Conservation (phyloP, 1,284 basidiomycete genomes). For the Clitocybe nebularis region DNA sequence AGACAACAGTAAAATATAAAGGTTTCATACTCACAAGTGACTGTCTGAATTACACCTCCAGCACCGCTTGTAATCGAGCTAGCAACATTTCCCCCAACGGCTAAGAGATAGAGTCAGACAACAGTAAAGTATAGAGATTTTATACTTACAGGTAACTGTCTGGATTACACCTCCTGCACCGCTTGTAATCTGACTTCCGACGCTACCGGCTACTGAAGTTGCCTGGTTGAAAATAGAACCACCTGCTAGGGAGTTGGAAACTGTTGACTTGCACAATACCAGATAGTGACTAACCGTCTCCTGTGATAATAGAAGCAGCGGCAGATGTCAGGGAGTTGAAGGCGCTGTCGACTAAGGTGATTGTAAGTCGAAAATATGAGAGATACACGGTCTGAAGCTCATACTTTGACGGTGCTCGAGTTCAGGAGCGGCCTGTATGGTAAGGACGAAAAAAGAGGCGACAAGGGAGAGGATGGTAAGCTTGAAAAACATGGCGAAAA, state of each 20-base stretch:
- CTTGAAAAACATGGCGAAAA: conserved; percentile 20
- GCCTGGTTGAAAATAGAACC: conserved; percentile 32
- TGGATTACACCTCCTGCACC: conserved; percentile 31
- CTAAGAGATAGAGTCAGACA: conserved; percentile 27
- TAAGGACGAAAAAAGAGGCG: conserved; percentile 21
- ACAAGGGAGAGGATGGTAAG: conserved; percentile 25
- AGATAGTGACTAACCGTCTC: conserved; percentile 22
- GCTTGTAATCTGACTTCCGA: conserved; percentile 19
- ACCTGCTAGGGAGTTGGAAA: conserved; percentile 17
- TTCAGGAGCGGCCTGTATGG: conserved; percentile 25
- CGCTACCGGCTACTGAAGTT: conserved; percentile 29
- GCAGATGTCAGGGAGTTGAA: conserved; percentile 24
- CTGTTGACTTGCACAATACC: too few species aligned
- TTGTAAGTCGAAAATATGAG: conserved; percentile 1
- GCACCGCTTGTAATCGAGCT: conserved; percentile 48
- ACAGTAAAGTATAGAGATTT: not conserved
- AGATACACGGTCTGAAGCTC: conserved; percentile 4
- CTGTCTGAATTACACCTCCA: conserved; percentile 42
- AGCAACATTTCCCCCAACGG: conserved; percentile 48
- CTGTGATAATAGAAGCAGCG: conserved; percentile 19
- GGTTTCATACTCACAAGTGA: conserved; percentile 45
- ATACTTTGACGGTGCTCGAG: conserved; percentile 32
- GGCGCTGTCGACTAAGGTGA: conserved; percentile 17
- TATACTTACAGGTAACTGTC: conserved; percentile 48
- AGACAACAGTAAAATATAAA: not conserved